A percentile compares a stretch with the other conserved stretches of the same genome.
These are phyloP conservation scores for Boletus vinaceobasis DNA, from an alignment of 768 basidiomycete genomes.

Conservation along the genomic window DNA sequence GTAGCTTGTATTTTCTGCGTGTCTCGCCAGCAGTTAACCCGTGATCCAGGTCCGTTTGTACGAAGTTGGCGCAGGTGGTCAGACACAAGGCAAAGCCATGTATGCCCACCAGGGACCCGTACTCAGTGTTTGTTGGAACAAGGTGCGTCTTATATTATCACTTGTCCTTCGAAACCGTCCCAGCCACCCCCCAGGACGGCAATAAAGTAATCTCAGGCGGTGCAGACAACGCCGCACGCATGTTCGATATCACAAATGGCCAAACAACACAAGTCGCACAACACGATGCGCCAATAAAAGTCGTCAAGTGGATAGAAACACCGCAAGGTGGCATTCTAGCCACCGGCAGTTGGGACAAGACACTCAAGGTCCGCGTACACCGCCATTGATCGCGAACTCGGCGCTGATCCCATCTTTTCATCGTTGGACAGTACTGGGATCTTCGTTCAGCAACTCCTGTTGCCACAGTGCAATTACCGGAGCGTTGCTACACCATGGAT, in stretches of 20 bases:
- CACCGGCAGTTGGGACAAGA: constrained; percentile 98
- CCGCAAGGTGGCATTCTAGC: constrained; percentile 73
- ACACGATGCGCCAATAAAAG: constrained; percentile 86
- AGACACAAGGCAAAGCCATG: constrained; percentile 86
- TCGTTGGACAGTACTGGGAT: constrained; percentile 82
- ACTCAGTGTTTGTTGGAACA: constrained; percentile 86
- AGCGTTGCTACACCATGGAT: constrained; percentile 87
- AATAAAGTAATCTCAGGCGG: constrained; percentile 90
- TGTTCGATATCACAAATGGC: constrained; percentile 87
- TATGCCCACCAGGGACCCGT: constrained; percentile 90
- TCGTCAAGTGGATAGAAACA: constrained; percentile 77
- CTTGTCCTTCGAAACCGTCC: constrained; percentile 3
- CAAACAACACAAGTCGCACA: constrained; percentile 80
- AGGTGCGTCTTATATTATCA: constrained; percentile 41
- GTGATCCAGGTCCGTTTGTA: constrained; percentile 78
- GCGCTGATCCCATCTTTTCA: neutral
- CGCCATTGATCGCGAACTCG: neutral
- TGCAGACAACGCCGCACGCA: constrained; percentile 91
- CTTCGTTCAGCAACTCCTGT: constrained; percentile 72
- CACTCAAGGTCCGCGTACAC: constrained; percentile 64
- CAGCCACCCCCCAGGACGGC: constrained; percentile 58
- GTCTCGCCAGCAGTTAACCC: constrained; percentile 6
- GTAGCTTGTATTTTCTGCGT: constrained; percentile 35
- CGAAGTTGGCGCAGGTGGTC: constrained; percentile 77
- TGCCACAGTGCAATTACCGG: constrained; percentile 78